Evolutionary conservation across 23 red algal genomes (phyloP).

Genomic region (Agarophyton chilense): DNA sequence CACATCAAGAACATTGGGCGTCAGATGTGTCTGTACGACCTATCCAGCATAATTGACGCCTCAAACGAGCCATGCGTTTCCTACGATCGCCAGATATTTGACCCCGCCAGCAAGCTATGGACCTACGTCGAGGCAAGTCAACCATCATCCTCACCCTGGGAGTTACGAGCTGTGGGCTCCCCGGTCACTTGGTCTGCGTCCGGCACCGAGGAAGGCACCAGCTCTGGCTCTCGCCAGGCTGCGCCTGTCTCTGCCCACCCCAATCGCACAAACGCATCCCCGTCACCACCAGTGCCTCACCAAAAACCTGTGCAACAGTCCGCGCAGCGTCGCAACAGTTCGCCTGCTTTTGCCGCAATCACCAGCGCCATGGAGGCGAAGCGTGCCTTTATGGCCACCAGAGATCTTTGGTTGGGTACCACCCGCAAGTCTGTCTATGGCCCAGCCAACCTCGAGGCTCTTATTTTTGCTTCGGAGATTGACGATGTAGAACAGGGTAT

Average conservation of each 20-base stretch:
- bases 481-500: conserved; percentile 40
- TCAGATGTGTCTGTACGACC: conserved; percentile 55
- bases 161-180: conserved; percentile 32
- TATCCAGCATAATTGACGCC: conserved; percentile 51
- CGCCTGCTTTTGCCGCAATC: conserved; percentile 17
- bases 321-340: conserved; percentile 21
- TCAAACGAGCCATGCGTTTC: conserved; percentile 63
- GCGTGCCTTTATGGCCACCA: conserved; percentile 44
- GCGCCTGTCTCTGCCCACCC: conserved; percentile 20
- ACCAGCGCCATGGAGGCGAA: conserved; percentile 33
- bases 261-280: not conserved
- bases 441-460: conserved; percentile 56
- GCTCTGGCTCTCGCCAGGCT: conserved; percentile 39
- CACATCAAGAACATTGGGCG: conserved; percentile 53
- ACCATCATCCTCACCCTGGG: conserved; percentile 43
- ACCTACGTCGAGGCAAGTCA: conserved; percentile 52
- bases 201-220: conserved; percentile 42
- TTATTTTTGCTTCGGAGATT: conserved; percentile 64
- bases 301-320: conserved; percentile 14
- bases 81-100: conserved; percentile 65
- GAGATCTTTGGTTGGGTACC: conserved; percentile 52
- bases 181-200: conserved; percentile 39
- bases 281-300: conserved; percentile 14
- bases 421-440: conserved; percentile 55
- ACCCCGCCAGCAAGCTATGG: conserved; percentile 62